Percentiles rank a stretch among this genome's conserved stretches.
Conservation (phyloP, 2,329 filamentous ascomycete species). For the Ophiostoma angusticollis region DNA sequence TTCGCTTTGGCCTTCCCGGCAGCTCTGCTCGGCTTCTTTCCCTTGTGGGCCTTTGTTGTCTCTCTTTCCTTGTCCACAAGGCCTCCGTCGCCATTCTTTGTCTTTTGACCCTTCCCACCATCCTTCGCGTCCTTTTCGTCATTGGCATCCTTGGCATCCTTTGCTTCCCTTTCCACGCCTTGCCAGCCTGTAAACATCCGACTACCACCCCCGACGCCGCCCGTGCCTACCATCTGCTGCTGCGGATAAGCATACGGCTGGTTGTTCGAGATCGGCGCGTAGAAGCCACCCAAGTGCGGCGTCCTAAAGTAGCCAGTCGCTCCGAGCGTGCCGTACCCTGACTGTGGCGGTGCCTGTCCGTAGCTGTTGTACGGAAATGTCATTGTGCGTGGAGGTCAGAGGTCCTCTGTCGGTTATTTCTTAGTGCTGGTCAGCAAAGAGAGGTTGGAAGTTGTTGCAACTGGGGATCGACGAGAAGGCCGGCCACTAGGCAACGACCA, state of each 20-base stretch:
- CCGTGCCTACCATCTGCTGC: not conserved
- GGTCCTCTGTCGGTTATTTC: too few species aligned
- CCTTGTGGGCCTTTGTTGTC: too few species aligned
- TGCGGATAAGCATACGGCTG: not conserved
- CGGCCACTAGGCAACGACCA: too few species aligned
- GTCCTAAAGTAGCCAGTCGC: conserved; percentile 4
- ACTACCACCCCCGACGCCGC: not conserved
- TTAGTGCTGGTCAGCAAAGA: too few species aligned
- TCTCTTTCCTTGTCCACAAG: too few species aligned
- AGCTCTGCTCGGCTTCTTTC: not conserved
- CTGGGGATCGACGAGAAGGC: too few species aligned
- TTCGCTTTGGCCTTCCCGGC: too few species aligned
- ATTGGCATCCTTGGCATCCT: not conserved
- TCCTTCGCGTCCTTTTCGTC: not conserved
- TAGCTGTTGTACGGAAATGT: not conserved
- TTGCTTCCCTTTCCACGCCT: not conserved
- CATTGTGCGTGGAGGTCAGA: not conserved
- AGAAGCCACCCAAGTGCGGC: conserved; percentile 5
- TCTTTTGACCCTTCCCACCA: not conserved
- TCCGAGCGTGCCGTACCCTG: not conserved
- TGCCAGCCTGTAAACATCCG: conserved; percentile 8
- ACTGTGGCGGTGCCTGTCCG: not conserved
- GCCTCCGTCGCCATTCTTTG: not conserved
- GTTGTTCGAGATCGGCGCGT: conserved; percentile 4
- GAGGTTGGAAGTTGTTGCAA: too few species aligned